Percentiles rank a stretch among this genome's conserved stretches.
phyloP scores from a whole-genome alignment of 495 filamentous ascomycete species.

The Amniculicola lignicola region DNA sequence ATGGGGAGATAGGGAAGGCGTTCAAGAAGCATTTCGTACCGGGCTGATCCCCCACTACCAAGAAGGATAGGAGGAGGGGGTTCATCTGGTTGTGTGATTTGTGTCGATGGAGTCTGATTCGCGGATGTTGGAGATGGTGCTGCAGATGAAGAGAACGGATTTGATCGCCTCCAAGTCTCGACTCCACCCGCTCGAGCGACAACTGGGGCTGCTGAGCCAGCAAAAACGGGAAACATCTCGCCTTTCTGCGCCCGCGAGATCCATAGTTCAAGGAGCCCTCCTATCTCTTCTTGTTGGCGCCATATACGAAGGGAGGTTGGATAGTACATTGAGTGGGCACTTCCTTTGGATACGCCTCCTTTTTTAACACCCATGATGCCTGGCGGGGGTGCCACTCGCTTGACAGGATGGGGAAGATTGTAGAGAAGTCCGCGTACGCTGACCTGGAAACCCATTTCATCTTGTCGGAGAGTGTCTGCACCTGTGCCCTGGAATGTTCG shows the following conservation, averaged over 20 bases:
- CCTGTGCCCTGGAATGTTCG: conserved; percentile 48
- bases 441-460: conserved; percentile 87
- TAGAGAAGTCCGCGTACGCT: conserved; percentile 81
- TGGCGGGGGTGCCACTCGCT: conserved; percentile 50
- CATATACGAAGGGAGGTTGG: conserved; percentile 75
- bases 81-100: not conserved
- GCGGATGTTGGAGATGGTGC: too few relatives aligned
- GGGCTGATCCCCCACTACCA: conserved; percentile 58
- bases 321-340: conserved; percentile 82
- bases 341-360: conserved; percentile 44
- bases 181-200: conserved; percentile 28
- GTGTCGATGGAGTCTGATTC: not conserved
- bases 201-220: not conserved
- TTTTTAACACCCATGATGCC: conserved; percentile 36
- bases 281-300: conserved; percentile 73
- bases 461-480: conserved; percentile 74
- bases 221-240: conserved; percentile 2
- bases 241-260: conserved; percentile 45
- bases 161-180: conserved; percentile 36
- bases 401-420: conserved; percentile 79
- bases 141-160: conserved; percentile 16
- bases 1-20: conserved; percentile 78
- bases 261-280: conserved; percentile 66
- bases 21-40: conserved; percentile 73
- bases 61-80: conserved; percentile 41